A percentile compares a stretch with the other conserved stretches of the same genome.
Evolutionary conservation across 2,329 filamentous ascomycete genomes (phyloP).

Genomic region (Pseudohalonectria lignicola): DNA sequence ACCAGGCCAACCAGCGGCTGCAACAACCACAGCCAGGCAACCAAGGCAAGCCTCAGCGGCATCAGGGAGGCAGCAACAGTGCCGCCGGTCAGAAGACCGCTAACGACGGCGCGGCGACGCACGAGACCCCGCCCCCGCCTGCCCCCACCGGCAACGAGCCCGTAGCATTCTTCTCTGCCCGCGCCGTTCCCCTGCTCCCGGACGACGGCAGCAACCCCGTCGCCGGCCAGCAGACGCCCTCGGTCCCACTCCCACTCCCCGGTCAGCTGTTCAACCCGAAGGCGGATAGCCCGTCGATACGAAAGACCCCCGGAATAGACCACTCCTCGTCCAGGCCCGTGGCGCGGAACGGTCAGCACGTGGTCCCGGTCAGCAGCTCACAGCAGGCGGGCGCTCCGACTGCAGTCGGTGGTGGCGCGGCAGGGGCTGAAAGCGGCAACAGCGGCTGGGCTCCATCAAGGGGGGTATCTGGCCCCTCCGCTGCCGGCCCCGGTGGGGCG

Average conservation of each 20-base stretch:
- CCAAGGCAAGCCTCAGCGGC: conserved; percentile 4
- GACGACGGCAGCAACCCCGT: conserved; percentile 35
- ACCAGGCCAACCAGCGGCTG: conserved; percentile 9
- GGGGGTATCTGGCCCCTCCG: too few species aligned
- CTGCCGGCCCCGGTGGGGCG: too few species aligned
- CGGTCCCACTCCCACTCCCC: conserved; percentile 24
- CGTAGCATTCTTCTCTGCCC: conserved; percentile 60
- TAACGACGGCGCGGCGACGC: conserved; percentile 3
- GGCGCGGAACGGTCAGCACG: conserved; percentile 42
- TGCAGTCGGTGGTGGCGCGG: neutral
- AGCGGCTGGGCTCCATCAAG: too few species aligned
- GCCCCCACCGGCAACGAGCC: conserved; percentile 21
- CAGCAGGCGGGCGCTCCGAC: conserved; percentile 7
- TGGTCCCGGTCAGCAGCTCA: conserved; percentile 25
- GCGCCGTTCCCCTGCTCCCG: conserved; percentile 46
- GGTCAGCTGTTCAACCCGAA: conserved; percentile 59
- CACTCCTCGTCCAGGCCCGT: conserved; percentile 68
- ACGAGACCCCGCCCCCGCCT: conserved; percentile 13
- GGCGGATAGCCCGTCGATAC: conserved; percentile 71
- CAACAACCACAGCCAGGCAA: conserved; percentile 5
- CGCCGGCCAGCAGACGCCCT: too few species aligned
- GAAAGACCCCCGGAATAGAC: conserved; percentile 80
- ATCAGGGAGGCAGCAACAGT: conserved; percentile 4
- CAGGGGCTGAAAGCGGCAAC: too few species aligned
- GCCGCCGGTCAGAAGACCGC: too few species aligned